phyloP scores from a whole-genome alignment of 768 basidiomycete species.

The Termitomyces sp. region DNA sequence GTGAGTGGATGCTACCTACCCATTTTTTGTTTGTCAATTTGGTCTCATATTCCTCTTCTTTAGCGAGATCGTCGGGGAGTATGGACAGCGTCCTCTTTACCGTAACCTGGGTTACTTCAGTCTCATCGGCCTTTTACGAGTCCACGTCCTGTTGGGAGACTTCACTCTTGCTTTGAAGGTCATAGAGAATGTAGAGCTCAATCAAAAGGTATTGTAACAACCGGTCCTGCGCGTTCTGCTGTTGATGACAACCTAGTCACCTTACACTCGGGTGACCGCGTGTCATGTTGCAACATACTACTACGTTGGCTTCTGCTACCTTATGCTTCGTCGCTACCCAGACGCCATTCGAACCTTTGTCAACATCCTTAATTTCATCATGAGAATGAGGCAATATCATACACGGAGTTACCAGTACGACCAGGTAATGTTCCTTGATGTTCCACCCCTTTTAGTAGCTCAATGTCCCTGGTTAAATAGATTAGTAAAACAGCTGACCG shows the following conservation, averaged over 20 bases:
- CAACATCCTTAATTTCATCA: slow-evolving; percentile 90
- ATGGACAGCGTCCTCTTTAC: slow-evolving; percentile 86
- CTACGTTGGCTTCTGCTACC: slow-evolving; percentile 95
- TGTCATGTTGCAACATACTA: slow-evolving; percentile 95
- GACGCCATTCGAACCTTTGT: slow-evolving; percentile 95
- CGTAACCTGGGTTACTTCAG: slow-evolving; percentile 97
- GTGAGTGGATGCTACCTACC: slow-evolving; percentile 48
- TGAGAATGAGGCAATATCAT: slow-evolving; percentile 95
- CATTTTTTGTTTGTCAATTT: slow-evolving; percentile 1
- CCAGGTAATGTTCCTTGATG: slow-evolving; percentile 46
- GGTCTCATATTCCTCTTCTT: background rate
- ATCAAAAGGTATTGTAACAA: slow-evolving; percentile 62
- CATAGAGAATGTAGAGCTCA: slow-evolving; percentile 91
- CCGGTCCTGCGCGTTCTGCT: background rate
- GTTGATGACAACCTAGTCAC: slow-evolving; percentile 44
- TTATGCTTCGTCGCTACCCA: slow-evolving; percentile 90
- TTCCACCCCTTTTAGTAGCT: background rate
- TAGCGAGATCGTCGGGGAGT: slow-evolving; percentile 87
- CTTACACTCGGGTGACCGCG: slow-evolving; percentile 94
- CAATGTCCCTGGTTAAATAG: slow-evolving; percentile 30
- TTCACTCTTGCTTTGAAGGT: slow-evolving; percentile 93
- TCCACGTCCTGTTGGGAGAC: slow-evolving; percentile 94
- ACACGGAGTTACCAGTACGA: slow-evolving; percentile 96
- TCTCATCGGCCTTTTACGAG: slow-evolving; percentile 90
- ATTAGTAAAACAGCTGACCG: slow-evolving; percentile 97